Conservation (phyloP, 371 early-diverging fungal genomes). For the Mucor plumbeus region DNA sequence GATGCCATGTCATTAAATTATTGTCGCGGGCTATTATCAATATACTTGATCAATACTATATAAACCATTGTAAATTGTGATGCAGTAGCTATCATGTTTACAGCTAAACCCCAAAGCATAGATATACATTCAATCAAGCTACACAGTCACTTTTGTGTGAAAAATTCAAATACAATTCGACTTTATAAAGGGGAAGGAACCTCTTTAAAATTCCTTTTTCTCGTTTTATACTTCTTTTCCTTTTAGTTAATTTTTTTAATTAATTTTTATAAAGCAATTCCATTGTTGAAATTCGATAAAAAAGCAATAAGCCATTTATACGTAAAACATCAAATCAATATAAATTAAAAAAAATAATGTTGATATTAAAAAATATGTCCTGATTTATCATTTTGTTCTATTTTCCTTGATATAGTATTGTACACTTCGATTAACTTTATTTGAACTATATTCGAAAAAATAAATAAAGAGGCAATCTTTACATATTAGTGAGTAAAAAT, state of each 20-base stretch:
- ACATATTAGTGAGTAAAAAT: neutral
- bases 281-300: neutral
- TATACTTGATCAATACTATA: constrained; percentile 5
- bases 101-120: neutral
- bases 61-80: neutral
- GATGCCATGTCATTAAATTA: neutral
- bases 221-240: neutral
- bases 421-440: constrained; percentile 16
- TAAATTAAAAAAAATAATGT: neutral
- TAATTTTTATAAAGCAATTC: too few species aligned
- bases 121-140: neutral
- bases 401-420: constrained; percentile 20
- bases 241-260: neutral
- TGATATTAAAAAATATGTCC: neutral
- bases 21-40: constrained; percentile 1
- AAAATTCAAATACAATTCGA: neutral
- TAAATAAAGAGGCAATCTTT: neutral
- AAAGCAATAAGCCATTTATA: neutral
- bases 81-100: neutral
- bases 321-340: neutral
- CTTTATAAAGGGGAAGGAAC: neutral
- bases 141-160: constrained; percentile 19
- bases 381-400: constrained; percentile 14
- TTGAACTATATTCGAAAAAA: neutral
- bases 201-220: neutral